Evolutionary conservation across 257 asterid genomes (phyloP), one percentile per base, ranked within the genome.

Genomic region (Solanum appendiculatum): DNA sequence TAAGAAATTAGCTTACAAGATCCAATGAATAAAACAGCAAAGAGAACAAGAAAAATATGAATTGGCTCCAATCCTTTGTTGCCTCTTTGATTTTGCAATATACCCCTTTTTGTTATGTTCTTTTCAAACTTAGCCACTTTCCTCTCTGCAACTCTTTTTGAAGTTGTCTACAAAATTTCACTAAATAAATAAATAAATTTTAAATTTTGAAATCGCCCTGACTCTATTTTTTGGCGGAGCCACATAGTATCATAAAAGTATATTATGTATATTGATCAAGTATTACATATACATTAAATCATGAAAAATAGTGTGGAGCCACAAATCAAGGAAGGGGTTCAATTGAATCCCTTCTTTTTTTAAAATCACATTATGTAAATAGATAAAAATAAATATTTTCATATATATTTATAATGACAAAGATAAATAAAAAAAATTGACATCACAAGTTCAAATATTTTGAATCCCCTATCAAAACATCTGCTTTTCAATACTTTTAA

Each of bases 91-190:
- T 94, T 51, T 1, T 90, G 93, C 51, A 89, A 39, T 40, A n/a
- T 40, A 82, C 99, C 98, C 86, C 98, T 95, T 37, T 90, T 92
- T 6, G 95, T 91, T 14, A 96, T 90, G 84, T 94, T 96, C 92
- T 93, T 96, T 91, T 96, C 99, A 88, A 96, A 96, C 90, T 92
- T 94, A 1, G 97, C 98, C 86, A 94, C 92, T 89, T 96, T 96
- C 91, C 91, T 94, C 89, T 89, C 92, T 29, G 98, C 92, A 69
- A 95, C 85, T 73, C 98, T 88, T 90, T 93, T 95, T 14, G 99
- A 95, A 85, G 93, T 96, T 1, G 98, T 96, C 98, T 95, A 90
- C 36, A 86, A 89, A 84, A 75, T 13, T 20, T 48, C 80, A 34
- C 56, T 21, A 70, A 44, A 21, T 36, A 21, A 64, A 64, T 25